These are phyloP conservation scores for Trametes cingulata DNA, from an alignment of 768 basidiomycete genomes.

Conservation along the genomic window DNA sequence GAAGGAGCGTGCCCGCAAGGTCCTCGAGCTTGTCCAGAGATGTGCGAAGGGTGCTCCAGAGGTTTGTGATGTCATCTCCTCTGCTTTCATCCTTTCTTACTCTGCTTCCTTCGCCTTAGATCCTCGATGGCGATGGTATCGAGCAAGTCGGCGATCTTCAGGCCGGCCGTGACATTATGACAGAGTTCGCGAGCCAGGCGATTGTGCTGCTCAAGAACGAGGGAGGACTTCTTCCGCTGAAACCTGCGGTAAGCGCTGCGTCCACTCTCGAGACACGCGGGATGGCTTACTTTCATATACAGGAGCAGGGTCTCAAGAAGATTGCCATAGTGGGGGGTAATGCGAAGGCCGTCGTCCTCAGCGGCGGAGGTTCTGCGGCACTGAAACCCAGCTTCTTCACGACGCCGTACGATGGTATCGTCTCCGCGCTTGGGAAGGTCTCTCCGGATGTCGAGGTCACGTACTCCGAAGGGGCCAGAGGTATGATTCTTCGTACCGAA, in stretches of 20 bases:
- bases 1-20: conserved; percentile 64
- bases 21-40: conserved; percentile 69
- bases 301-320: conserved; percentile 51
- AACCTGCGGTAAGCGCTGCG: conserved; percentile 31
- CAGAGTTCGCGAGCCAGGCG: conserved; percentile 63
- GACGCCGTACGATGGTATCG: conserved; percentile 76
- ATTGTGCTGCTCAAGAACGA: conserved; percentile 81
- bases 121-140: conserved; percentile 68
- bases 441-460: conserved; percentile 51
- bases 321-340: conserved; percentile 77
- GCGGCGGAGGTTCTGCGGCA: conserved; percentile 73
- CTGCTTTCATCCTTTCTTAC: background rate
- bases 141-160: conserved; percentile 65
- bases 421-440: conserved; percentile 49
- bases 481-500: conserved; percentile 34
- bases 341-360: conserved; percentile 60
- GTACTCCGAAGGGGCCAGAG: conserved; percentile 69
- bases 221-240: conserved; percentile 52
- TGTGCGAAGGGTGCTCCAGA: conserved; percentile 68
- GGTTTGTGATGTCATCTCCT: conserved; percentile 33
- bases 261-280: background rate
- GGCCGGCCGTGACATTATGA: conserved; percentile 63
- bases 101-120: conserved; percentile 34
- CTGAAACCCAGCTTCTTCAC: conserved; percentile 76
- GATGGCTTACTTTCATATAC: background rate